phyloP scores from a whole-genome alignment of 1,284 basidiomycete genomes.

The Ustilago cynodontis region DNA sequence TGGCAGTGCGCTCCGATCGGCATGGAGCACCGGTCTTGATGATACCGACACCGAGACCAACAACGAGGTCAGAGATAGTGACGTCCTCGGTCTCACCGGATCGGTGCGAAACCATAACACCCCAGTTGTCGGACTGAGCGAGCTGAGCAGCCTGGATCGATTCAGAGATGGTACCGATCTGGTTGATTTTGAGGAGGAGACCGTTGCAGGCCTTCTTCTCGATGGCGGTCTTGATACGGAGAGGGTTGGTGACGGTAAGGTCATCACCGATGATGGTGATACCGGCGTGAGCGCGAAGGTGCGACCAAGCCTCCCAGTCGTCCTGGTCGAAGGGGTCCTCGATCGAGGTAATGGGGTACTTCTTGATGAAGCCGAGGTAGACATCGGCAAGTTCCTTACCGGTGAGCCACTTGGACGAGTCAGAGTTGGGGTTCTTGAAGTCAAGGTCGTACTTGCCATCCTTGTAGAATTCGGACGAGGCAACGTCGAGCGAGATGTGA shows the following conservation, averaged over 20 bases:
- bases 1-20: constrained; percentile 87
- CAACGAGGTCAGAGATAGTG: constrained; percentile 95
- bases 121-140: constrained; percentile 95
- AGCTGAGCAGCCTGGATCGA: constrained; percentile 98
- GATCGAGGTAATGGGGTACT: constrained; percentile 77
- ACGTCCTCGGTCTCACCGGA: constrained; percentile 80
- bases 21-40: constrained; percentile 99
- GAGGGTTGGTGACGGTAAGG: constrained; percentile 97
- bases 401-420: constrained; percentile 91
- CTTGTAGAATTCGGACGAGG: constrained; percentile 99
- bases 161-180: constrained; percentile 99
- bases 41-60: constrained; percentile 91
- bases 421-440: constrained; percentile 99
- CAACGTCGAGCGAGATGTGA: constrained; percentile 98
- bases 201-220: constrained; percentile 99
- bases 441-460: constrained; percentile 99
- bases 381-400: constrained; percentile 92
- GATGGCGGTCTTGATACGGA: constrained; percentile 98
- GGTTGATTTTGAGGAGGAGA: constrained; percentile 91
- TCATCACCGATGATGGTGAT: constrained; percentile 94
- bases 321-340: constrained; percentile 99
- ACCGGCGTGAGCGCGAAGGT: constrained; percentile 77
- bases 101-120: constrained; percentile 99
- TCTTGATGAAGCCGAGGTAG: constrained; percentile 77
- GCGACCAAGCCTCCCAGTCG: constrained; percentile 97